A percentile compares a stretch with the other conserved stretches of the same genome.
These are phyloP conservation scores for Chalara sp. DNA, from an alignment of 2,329 filamentous ascomycete species.

Conservation along the genomic window DNA sequence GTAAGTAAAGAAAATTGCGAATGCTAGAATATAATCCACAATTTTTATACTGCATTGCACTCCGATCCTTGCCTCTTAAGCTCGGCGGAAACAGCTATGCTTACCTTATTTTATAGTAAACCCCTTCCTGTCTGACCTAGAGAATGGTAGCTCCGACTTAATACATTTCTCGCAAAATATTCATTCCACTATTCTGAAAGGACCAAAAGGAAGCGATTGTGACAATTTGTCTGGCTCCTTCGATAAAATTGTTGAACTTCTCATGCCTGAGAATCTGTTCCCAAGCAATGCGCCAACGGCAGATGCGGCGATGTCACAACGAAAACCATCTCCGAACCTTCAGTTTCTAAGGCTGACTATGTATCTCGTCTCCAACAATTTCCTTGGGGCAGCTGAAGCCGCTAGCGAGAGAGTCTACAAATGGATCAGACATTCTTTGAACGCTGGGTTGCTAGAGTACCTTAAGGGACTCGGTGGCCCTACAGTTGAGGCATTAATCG, in stretches of 20 bases:
- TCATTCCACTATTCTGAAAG: slow-evolving; percentile 1
- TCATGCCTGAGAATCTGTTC: slow-evolving; percentile 4
- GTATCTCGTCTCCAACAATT: slow-evolving; percentile 5
- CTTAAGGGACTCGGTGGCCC: slow-evolving; percentile 1
- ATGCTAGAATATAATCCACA: too few relatives aligned
- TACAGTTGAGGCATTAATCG: neutral
- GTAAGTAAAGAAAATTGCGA: too few relatives aligned
- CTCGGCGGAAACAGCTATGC: too few relatives aligned
- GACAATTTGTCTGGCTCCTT: neutral
- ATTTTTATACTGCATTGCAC: too few relatives aligned
- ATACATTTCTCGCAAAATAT: slow-evolving; percentile 1
- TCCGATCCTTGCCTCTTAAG: too few relatives aligned
- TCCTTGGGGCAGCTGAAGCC: slow-evolving; percentile 1
- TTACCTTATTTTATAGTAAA: too few relatives aligned
- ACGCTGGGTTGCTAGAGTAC: slow-evolving; percentile 1
- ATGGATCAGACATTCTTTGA: slow-evolving; percentile 3
- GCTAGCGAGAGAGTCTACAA: neutral
- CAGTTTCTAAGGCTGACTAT: neutral
- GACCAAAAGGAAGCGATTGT: neutral
- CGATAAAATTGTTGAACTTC: neutral
- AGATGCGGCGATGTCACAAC: slow-evolving; percentile 2
- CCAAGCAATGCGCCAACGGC: neutral
- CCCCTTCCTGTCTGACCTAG: too few relatives aligned
- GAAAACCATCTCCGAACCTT: slow-evolving; percentile 1
- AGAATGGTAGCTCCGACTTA: too few relatives aligned